These are phyloP conservation scores for Thelephora terrestris DNA, from an alignment of 1,284 basidiomycete genomes.

Conservation along the genomic window DNA sequence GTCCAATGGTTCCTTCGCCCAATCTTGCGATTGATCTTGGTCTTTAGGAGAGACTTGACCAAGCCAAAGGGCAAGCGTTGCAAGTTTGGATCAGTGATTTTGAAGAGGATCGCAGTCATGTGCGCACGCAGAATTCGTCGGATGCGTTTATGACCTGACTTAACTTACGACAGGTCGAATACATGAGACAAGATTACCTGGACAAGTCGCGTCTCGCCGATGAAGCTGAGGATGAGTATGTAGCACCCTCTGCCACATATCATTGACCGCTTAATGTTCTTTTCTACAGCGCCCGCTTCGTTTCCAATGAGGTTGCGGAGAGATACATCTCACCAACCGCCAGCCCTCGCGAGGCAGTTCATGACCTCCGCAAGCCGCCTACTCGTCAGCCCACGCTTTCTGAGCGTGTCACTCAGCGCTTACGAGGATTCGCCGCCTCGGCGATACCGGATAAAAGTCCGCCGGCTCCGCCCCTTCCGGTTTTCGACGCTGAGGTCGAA, in stretches of 20 bases:
- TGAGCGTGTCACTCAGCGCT: conserved; percentile 64
- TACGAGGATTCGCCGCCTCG: conserved; percentile 52
- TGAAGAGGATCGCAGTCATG: conserved; percentile 53
- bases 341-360: conserved; percentile 41
- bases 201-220: conserved; percentile 72
- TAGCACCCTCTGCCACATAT: conserved; percentile 7
- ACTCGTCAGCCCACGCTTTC: conserved; percentile 60
- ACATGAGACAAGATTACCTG: conserved; percentile 70
- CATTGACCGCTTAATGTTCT: conserved; percentile 2
- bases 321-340: conserved; percentile 71
- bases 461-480: conserved; percentile 20
- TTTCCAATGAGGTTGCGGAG: conserved; percentile 55
- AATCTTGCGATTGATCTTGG: background rate
- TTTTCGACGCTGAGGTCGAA: conserved; percentile 28
- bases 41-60: conserved; percentile 45
- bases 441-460: conserved; percentile 20
- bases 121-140: conserved; percentile 19
- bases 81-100: conserved; percentile 66
- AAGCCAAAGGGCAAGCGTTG: conserved; percentile 47
- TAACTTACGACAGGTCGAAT: conserved; percentile 32
- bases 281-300: conserved; percentile 64
- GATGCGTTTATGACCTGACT: background rate
- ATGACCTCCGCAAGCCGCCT: conserved; percentile 23
- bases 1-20: conserved; percentile 10
- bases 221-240: conserved; percentile 86